Base-by-base conservation (phyloP, 306 rosid genomes). In the Castanea crenata region DNA sequence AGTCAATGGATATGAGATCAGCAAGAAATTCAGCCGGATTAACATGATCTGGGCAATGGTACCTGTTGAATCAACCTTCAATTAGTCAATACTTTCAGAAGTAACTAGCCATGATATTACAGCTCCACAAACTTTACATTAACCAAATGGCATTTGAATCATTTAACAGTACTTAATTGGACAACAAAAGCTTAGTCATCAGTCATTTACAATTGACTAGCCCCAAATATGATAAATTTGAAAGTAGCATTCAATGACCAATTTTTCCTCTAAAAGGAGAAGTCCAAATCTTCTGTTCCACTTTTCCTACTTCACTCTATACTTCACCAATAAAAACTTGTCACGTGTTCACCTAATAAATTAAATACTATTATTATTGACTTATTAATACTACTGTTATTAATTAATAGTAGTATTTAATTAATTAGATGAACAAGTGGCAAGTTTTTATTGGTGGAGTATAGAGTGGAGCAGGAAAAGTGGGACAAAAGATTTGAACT, bases 21-120 rank as follows among this genome's bases (percentile, higher is more conserved):
- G 97, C 99, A 73, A 94, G 86, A 87, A 90, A 94, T 81, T 94
- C 99, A 54, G 97, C 99, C 6, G 99, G 97, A 77, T 90, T 94
- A 77, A 80, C 94, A 81, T 94, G 95, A 62, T 84, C 93, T 10
- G 99, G 97, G 84, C 97, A 94, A 74, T 44, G 61, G 85, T 91
- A 86, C 92, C 99, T 94, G 91, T 87, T 85, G 64, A 56, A 83
- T 77, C 69, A 79, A 82, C 51, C 78, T 58, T 61, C 68, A 18
- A 76, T 54, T 76, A 62, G 80, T 82, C 73, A 56, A 71, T 27
- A 81, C 73, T 74, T 76, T 82, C 79, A 74, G 67, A 73, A 55
- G 44, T 75, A 34, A 61, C 69, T 55, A 69, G 65, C 58, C 31
- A 55, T 63, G 65, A 78, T 56, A 49, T 63, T 63, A 76, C 16